phyloP scores from a whole-genome alignment of 345 rosid genomes.

The Populus euphratica region DNA sequence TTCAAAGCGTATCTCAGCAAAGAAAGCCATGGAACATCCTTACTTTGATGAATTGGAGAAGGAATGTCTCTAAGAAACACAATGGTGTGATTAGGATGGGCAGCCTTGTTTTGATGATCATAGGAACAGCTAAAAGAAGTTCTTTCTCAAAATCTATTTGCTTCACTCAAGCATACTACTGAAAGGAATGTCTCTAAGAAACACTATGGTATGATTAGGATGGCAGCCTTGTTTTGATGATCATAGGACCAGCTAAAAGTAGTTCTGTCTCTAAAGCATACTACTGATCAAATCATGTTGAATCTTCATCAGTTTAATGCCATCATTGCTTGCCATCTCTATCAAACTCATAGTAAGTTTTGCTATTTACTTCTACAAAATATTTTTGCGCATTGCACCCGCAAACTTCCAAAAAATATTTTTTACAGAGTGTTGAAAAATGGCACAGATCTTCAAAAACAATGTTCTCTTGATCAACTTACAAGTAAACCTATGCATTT shows the following conservation, averaged over 20 bases:
- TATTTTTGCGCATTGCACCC: too few relatives aligned
- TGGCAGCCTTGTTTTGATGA: neutral
- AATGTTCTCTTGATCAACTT: too few relatives aligned
- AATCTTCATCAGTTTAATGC: neutral
- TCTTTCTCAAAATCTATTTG: constrained; percentile 19
- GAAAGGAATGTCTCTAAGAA: constrained; percentile 27
- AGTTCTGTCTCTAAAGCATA: constrained; percentile 41
- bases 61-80: constrained; percentile 39
- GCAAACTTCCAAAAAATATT: too few relatives aligned
- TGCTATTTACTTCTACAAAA: too few relatives aligned
- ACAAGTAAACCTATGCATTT: too few relatives aligned
- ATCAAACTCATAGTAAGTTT: neutral
- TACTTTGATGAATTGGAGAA: constrained; percentile 75
- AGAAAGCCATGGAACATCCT: constrained; percentile 94
- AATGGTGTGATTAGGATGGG: neutral
- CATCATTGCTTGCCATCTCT: neutral
- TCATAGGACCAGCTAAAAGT: neutral
- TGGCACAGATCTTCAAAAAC: too few relatives aligned
- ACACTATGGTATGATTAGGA: neutral
- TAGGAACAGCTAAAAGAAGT: neutral
- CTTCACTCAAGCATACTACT: constrained; percentile 46
- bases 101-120: neutral
- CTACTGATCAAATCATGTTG: constrained; percentile 3
- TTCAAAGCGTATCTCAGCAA: constrained; percentile 76
- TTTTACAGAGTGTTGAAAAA: too few relatives aligned